Base-by-base conservation (phyloP, 2,329 filamentous ascomycete genomes). In the Aspergillus latus region DNA sequence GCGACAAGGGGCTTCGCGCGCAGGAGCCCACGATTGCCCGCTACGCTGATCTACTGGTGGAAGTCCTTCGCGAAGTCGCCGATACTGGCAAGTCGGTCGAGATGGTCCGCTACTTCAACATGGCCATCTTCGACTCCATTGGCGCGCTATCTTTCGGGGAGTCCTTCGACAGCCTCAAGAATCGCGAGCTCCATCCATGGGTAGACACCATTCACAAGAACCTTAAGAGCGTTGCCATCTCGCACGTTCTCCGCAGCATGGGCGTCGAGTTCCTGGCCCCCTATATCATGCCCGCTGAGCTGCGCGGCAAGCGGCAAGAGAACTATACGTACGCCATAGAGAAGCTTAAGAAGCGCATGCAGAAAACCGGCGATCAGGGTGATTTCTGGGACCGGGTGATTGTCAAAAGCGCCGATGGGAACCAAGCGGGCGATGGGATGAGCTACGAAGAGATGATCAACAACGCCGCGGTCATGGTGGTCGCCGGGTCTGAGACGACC, bases 401-500 rank as follows among this genome's bases (percentile, higher is more conserved):
- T 4, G 36, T 51, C 26, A 51, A 43, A 11, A 42, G 48, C 39
- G 48, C 36, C 1, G 48, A 42, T 8, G 48, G 37, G 4, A 51
- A 51, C 28, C 26, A 43, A 21, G 21, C 21, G n/a, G 30, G 60
- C 49, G 58, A 62, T 44, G 52, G 56, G 32, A 15, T 59, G 10
- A 57, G 43, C 26, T 54, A 40, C 11, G 46, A 45, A 11, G 53
- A 60, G 43, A 62, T 62, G 44, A 56, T 60, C 36, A 49, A 61
- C 15, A 62, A 65, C 34, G 60, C 63, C 9, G 53, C 61, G 26
- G 28, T 64, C 5, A 64, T 72, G 32, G 65, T 82, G 30, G 66
- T 78, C 11, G 80, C 78, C 5, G 80, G 80, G 4, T 78, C 76
- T 2, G 80, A 83, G 62, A 83, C 80, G 4, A 81, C 79, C 0